phyloP scores from a whole-genome alignment of 202 grass and related monocot species.

The Panicum virgatum region DNA sequence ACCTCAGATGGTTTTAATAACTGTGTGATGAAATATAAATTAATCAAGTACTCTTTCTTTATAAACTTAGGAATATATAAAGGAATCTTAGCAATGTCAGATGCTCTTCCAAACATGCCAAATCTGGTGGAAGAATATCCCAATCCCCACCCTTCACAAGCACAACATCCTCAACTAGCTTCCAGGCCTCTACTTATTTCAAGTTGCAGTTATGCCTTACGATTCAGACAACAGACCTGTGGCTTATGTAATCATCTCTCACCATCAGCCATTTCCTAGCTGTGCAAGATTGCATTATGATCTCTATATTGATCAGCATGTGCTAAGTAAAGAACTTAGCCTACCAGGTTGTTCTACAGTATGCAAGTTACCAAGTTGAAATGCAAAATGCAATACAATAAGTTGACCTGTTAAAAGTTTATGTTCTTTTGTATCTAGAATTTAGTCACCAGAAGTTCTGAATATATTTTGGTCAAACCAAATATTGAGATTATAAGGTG shows the following conservation, averaged over 20 bases:
- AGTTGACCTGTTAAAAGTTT: background rate
- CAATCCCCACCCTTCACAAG: conserved; percentile 43
- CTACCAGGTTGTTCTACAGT: background rate
- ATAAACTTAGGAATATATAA: background rate
- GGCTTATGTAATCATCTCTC: conserved; percentile 38
- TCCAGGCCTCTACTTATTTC: conserved; percentile 41
- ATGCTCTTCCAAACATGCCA: no score
- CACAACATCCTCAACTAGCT: conserved; percentile 40
- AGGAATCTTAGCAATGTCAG: conserved; percentile 26
- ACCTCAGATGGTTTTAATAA: no score
- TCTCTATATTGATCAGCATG: conserved; percentile 9
- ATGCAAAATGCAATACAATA: background rate
- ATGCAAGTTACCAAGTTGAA: background rate
- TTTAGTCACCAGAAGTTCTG: background rate
- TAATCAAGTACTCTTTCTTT: background rate
- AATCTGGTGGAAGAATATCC: conserved; percentile 62
- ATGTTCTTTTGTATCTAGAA: background rate
- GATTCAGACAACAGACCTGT: conserved; percentile 24
- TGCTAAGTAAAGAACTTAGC: background rate
- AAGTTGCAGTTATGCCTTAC: conserved; percentile 23
- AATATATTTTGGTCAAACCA: background rate
- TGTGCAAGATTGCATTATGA: conserved; percentile 50
- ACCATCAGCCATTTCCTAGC: conserved; percentile 30
- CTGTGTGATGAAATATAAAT: background rate
- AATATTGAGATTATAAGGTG: background rate